Percentiles rank a stretch among this genome's conserved stretches.
Conservation (phyloP, 1,284 basidiomycete genomes). For the Prillingera fragicola region DNA sequence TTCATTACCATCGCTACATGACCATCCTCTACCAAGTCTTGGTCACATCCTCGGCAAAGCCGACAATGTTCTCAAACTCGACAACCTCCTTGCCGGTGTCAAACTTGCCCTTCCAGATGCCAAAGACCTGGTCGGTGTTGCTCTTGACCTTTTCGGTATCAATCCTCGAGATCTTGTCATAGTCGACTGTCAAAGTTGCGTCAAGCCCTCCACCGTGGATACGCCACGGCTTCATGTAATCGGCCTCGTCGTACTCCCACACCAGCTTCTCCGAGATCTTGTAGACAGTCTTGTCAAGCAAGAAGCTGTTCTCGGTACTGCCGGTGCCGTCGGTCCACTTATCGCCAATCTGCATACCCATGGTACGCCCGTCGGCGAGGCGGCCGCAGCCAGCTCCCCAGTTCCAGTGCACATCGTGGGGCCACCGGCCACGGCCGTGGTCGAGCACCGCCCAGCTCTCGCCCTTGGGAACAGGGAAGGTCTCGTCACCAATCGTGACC, state of each 20-base stretch:
- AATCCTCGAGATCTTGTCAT: constrained; percentile 4
- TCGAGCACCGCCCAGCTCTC: constrained; percentile 7
- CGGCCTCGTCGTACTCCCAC: constrained; percentile 9
- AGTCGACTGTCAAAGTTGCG: constrained; percentile 6
- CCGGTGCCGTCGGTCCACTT: constrained; percentile 17
- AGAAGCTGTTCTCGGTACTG: constrained; percentile 12
- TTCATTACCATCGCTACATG: too few relatives aligned
- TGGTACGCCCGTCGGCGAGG: constrained; percentile 1
- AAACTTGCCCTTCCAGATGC: constrained; percentile 11
- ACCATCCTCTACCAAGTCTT: too few relatives aligned
- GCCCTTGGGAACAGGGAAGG: not conserved
- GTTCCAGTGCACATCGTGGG: constrained; percentile 10
- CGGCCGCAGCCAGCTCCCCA: constrained; percentile 11
- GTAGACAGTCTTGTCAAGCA: constrained; percentile 3
- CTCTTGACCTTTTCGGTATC: not conserved
- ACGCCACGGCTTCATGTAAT: constrained; percentile 10
- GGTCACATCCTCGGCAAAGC: constrained; percentile 14
- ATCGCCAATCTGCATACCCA: constrained; percentile 14
- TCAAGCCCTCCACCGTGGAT: constrained; percentile 10
- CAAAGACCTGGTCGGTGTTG: constrained; percentile 13
- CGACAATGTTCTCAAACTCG: constrained; percentile 7
- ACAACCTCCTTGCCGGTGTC: constrained; percentile 10
- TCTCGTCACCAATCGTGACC: not conserved
- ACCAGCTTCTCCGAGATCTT: constrained; percentile 11
- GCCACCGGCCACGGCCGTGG: constrained; percentile 10